Percentiles rank a stretch among this genome's conserved stretches.
Evolutionary conservation across 371 early-diverging fungal genomes (phyloP).

Genomic region (Mucor lusitanicus): DNA sequence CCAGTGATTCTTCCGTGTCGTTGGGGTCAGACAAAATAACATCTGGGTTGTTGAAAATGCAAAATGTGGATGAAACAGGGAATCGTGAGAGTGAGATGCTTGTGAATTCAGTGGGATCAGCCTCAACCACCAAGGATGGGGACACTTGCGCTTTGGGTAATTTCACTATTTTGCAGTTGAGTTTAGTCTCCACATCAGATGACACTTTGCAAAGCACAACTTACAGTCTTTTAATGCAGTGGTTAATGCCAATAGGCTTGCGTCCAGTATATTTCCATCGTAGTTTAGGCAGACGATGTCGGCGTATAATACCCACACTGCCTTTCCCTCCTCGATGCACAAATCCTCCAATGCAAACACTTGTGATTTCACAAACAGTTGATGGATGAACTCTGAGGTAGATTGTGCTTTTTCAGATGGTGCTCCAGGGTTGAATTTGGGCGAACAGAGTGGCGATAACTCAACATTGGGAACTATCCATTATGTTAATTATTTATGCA

Average conservation of each 20-base stretch:
- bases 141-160: conserved; percentile 67
- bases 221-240: conserved; percentile 75
- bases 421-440: conserved; percentile 84
- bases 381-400: conserved; percentile 76
- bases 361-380: conserved; percentile 60
- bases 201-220: not conserved
- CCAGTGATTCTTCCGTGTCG: conserved; percentile 69
- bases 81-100: conserved; percentile 53
- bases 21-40: conserved; percentile 75
- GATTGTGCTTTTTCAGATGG: conserved; percentile 86
- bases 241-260: conserved; percentile 76
- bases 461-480: conserved; percentile 87
- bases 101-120: conserved; percentile 45
- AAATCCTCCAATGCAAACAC: conserved; percentile 73
- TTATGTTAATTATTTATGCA: not conserved
- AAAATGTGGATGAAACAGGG: conserved; percentile 70
- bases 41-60: conserved; percentile 60
- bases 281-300: conserved; percentile 91
- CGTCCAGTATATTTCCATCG: conserved; percentile 92
- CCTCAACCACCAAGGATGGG: conserved; percentile 63
- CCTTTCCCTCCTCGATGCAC: conserved; percentile 83
- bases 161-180: conserved; percentile 45
- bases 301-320: conserved; percentile 88
- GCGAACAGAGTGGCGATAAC: conserved; percentile 84
- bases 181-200: not conserved